Evolutionary conservation across 345 rosid species (phyloP), one percentile per base, ranked within the genome.

Genomic region (Capsella bursapastoris): DNA sequence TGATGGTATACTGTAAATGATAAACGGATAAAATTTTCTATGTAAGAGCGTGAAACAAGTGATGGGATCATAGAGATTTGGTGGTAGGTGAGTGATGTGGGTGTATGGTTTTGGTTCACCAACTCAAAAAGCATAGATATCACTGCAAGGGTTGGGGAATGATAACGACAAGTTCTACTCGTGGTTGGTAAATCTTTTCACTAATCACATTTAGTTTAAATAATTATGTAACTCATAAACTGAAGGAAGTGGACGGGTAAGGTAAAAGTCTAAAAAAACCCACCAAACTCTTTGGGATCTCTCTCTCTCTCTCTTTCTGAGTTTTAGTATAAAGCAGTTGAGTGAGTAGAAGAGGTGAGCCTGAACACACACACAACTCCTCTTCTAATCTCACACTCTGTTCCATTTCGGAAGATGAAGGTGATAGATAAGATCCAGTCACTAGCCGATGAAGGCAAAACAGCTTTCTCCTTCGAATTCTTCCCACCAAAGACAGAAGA

Each of bases 401-500:
- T 8, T 29, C 44, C 4, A 29, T 22, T 22, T 48, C 28, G 7
- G 15, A 57, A 63, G 27, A 95, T 95, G 99, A 95, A 92, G 89
- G 98, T 92, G 47, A 84, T 95, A 4, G 96, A 89, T 15, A 95
- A 90, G 85, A 88, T 95, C 22, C 81, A 78, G 1, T 79, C 83
- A 22, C 47, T 79, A 7, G 67, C 78, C 2, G 71, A 43, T 0
- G 60, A 73, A 47, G 85, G 83, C 6, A 83, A 83, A 74, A 90
- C 88, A 2, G 93, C 86, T 9, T 96, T 96, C 86, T 96, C 99
- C 49, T 96, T 96, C 77, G 99, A 96, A 78, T 96, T 90, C 85
- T 96, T 96, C 80, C 99, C 98, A 2, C 99, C 99, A 0, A 96
- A 92, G 80, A 96, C 99, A 0, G 97, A 92, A 43, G 99, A 96